Percentiles rank a stretch among this genome's conserved stretches.
Evolutionary conservation across 768 basidiomycete species (phyloP).

Genomic region (Dentipellis fragilis): DNA sequence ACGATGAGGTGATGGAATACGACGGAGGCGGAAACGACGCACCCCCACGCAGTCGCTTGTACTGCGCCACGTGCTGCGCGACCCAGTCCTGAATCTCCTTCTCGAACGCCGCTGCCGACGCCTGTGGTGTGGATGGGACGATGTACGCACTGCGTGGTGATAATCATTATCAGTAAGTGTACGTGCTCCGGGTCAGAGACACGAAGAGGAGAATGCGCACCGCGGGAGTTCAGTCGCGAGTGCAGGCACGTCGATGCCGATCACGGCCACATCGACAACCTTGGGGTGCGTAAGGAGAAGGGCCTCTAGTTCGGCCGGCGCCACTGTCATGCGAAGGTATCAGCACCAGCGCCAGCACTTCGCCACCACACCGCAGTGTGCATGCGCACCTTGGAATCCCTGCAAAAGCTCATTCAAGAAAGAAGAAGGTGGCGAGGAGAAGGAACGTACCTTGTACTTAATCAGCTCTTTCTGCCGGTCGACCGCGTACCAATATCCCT

Average conservation of each 20-base stretch:
- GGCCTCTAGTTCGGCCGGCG: slow-evolving; percentile 80
- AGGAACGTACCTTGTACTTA: slow-evolving; percentile 48
- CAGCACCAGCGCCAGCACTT: not conserved
- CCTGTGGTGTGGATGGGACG: slow-evolving; percentile 32
- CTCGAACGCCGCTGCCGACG: slow-evolving; percentile 29
- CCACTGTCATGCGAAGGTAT: slow-evolving; percentile 35
- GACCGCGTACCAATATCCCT: slow-evolving; percentile 69
- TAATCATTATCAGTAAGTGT: not conserved
- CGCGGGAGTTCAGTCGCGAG: slow-evolving; percentile 79
- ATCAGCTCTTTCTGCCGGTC: slow-evolving; percentile 69
- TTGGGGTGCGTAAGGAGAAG: slow-evolving; percentile 66
- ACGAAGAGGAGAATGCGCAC: slow-evolving; percentile 22
- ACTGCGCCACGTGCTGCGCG: slow-evolving; percentile 50
- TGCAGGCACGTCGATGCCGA: slow-evolving; percentile 55
- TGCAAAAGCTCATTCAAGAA: slow-evolving; percentile 17
- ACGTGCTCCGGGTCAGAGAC: not conserved
- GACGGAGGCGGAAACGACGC: not conserved
- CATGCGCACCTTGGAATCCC: slow-evolving; percentile 65
- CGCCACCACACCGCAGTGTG: no score
- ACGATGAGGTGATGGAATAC: no score
- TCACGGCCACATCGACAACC: slow-evolving; percentile 75
- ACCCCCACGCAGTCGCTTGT: slow-evolving; percentile 71
- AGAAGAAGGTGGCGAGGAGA: not conserved
- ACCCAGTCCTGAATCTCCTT: slow-evolving; percentile 55
- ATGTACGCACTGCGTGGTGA: slow-evolving; percentile 44